A percentile compares a stretch with the other conserved stretches of the same genome.
phyloP scores from a whole-genome alignment of 2,329 filamentous ascomycete genomes.

The Beauveria sp. region DNA sequence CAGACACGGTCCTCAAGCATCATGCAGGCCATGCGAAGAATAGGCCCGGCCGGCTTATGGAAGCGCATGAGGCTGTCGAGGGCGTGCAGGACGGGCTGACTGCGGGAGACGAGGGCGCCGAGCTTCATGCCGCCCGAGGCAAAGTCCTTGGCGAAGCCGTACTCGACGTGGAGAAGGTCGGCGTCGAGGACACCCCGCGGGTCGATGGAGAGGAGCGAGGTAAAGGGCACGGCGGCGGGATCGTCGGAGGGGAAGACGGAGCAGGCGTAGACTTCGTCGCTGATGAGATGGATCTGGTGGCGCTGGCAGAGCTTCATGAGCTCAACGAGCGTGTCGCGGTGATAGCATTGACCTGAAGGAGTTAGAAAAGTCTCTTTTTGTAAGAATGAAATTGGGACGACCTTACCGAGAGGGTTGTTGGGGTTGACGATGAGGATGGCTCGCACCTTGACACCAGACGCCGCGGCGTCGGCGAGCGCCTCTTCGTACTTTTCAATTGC shows the following conservation, averaged over 20 bases:
- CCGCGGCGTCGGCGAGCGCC: constrained; percentile 27
- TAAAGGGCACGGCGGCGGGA: constrained; percentile 30
- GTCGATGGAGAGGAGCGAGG: constrained; percentile 41
- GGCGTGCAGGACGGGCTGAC: constrained; percentile 23
- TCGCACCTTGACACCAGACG: constrained; percentile 30
- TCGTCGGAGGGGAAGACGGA: constrained; percentile 37
- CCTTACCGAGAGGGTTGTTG: constrained; percentile 42
- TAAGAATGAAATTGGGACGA: neutral
- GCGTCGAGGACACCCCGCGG: constrained; percentile 35
- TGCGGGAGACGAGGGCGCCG: constrained; percentile 38
- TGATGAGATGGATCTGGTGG: constrained; percentile 44
- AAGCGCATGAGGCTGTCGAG: constrained; percentile 36
- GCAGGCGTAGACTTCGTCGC: constrained; percentile 51
- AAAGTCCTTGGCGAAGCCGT: constrained; percentile 43
- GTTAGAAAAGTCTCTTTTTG: constrained; percentile 4
- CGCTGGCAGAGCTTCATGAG: constrained; percentile 43
- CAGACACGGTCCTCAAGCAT: constrained; percentile 40
- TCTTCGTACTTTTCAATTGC: constrained; percentile 39
- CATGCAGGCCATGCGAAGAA: constrained; percentile 33
- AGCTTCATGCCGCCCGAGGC: constrained; percentile 44
- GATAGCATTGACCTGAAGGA: constrained; percentile 31
- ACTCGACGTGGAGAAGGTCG: constrained; percentile 41
- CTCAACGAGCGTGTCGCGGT: constrained; percentile 31
- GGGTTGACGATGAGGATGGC: constrained; percentile 46
- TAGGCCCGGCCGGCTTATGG: constrained; percentile 37